Evolutionary conservation across 148 eudicot genomes (phyloP).

Genomic region (Cornus kousa): DNA sequence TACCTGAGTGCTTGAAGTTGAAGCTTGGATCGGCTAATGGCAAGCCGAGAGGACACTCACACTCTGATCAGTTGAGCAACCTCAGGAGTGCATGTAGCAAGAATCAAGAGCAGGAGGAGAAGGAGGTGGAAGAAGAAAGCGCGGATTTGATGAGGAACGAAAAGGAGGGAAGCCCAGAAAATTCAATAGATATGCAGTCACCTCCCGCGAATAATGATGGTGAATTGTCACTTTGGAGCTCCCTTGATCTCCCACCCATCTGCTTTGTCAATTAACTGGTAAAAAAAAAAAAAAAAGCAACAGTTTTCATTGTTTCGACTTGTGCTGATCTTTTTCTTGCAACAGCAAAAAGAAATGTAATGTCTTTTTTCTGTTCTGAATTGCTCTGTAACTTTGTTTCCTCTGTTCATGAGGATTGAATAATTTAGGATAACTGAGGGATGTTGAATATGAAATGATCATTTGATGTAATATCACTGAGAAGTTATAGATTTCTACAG

Average conservation of each 20-base stretch:
- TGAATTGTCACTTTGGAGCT: constrained; percentile 44
- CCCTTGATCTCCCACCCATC: constrained; percentile 45
- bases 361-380: not conserved
- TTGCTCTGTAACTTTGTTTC: not conserved
- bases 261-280: constrained; percentile 35
- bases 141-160: not conserved
- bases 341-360: not conserved
- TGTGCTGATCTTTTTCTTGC: not conserved
- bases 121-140: constrained; percentile 12
- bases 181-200: not conserved
- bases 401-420: not conserved
- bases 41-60: not conserved
- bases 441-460: not conserved
- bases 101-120: constrained; percentile 14
- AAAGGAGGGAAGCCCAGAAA: constrained; percentile 6
- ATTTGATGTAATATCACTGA: not conserved
- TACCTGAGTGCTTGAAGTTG: constrained; percentile 37
- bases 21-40: constrained; percentile 20
- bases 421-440: not conserved
- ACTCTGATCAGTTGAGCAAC: constrained; percentile 20
- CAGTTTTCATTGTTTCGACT: not conserved
- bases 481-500: too few species aligned
- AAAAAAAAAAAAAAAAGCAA: not conserved
- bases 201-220: constrained; percentile 21
- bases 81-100: constrained; percentile 14